Conservation (phyloP, 2,329 filamentous ascomycete species). For the Fulvia fulva region DNA sequence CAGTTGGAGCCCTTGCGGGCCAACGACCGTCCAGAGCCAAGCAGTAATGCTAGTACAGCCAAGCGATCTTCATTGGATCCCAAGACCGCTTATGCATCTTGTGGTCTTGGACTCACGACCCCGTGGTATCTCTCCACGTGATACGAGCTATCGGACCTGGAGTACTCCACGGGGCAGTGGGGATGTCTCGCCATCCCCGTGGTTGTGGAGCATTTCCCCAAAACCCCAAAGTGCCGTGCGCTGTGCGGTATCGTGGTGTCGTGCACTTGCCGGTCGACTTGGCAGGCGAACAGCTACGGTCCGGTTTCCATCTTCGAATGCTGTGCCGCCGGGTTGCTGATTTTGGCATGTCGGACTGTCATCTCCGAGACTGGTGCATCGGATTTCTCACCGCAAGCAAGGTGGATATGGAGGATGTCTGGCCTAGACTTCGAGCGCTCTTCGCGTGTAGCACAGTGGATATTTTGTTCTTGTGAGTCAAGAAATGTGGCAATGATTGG, state of each 20-base stretch:
- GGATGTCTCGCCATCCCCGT: not conserved
- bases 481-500: no score
- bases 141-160: not conserved
- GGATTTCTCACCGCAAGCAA: not conserved
- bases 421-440: no score
- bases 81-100: not conserved
- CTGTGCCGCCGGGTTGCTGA: not conserved
- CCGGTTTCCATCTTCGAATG: not conserved
- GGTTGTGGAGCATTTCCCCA: not conserved
- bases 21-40: not conserved
- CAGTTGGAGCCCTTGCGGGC: not conserved
- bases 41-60: not conserved
- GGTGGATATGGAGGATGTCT: no score
- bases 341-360: not conserved
- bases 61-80: not conserved
- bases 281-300: no score
- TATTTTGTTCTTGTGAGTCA: no score
- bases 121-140: not conserved
- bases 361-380: not conserved
- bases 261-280: no score
- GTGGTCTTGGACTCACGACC: not conserved
- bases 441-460: no score
- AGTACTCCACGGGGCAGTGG: not conserved
- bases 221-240: not conserved
- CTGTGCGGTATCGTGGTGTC: no score